Evolutionary conservation across 108 stramenopile species (phyloP).

Genomic region (Mayamaea pseudoterrestris): DNA sequence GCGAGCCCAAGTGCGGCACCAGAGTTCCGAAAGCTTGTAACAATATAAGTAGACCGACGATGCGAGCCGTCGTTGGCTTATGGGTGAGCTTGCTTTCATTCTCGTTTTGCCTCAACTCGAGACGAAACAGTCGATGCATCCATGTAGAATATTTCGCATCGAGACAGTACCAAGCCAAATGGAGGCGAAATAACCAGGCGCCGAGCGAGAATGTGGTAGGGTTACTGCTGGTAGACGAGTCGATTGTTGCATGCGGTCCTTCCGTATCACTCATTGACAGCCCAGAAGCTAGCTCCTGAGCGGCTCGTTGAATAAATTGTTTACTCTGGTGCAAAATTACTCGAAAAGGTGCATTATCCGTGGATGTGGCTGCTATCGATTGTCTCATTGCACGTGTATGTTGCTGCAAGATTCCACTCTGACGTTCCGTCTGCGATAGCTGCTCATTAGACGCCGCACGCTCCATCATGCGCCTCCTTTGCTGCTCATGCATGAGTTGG

Average conservation of each 20-base stretch:
- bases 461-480: too few relatives aligned
- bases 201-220: background rate
- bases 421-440: background rate
- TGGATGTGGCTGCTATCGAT: background rate
- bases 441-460: too few relatives aligned
- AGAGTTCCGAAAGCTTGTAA: background rate
- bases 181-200: background rate
- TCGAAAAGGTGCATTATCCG: background rate
- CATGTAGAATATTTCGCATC: conserved; percentile 1
- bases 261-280: too few relatives aligned
- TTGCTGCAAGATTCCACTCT: background rate
- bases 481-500: background rate
- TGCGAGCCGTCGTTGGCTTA: background rate
- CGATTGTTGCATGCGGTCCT: background rate
- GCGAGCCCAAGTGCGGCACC: too few relatives aligned
- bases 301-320: background rate
- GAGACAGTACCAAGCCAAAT: background rate
- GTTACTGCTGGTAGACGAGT: background rate
- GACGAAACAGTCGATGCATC: background rate
- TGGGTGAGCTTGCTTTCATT: background rate
- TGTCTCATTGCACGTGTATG: too few relatives aligned
- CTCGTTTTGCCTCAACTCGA: background rate
- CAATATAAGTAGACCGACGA: background rate
- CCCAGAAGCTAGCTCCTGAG: background rate
- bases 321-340: background rate